phyloP scores from a whole-genome alignment of 495 filamentous ascomycete genomes.

The Xylaria grammica region DNA sequence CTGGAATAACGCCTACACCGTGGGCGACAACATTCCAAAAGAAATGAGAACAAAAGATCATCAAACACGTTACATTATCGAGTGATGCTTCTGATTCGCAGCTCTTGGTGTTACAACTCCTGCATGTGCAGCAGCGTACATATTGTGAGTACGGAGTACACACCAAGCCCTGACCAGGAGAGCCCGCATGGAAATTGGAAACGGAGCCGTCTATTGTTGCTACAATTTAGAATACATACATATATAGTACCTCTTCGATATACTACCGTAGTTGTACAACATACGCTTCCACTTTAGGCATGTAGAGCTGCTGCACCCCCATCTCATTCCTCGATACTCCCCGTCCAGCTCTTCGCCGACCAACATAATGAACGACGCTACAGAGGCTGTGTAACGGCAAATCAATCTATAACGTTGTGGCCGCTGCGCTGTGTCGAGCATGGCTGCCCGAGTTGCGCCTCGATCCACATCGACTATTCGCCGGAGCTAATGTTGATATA shows the following conservation, averaged over 20 bases:
- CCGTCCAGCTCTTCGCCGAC: constrained; percentile 7
- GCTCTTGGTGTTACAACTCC: no score
- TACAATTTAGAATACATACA: background rate
- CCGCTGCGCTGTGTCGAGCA: constrained; percentile 13
- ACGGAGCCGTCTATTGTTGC: background rate
- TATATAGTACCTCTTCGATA: background rate
- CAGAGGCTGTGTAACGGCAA: constrained; percentile 10
- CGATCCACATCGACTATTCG: background rate
- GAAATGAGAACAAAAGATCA: no score
- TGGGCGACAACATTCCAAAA: background rate
- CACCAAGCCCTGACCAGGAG: no score
- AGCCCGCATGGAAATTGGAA: no score
- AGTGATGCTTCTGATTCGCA: no score
- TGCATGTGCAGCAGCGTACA: background rate
- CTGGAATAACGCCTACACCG: no score
- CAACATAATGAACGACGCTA: background rate
- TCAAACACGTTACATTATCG: no score
- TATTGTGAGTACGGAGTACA: background rate
- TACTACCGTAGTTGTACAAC: background rate
- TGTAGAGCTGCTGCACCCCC: background rate
- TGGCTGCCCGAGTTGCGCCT: constrained; percentile 17
- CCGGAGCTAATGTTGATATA: background rate
- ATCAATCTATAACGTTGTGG: constrained; percentile 12
- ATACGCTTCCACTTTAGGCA: background rate
- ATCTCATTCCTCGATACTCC: background rate